A percentile compares a stretch with the other conserved stretches of the same genome.
Conservation (phyloP, 2,329 filamentous ascomycete species). For the Fusarium brevicatenulatum region DNA sequence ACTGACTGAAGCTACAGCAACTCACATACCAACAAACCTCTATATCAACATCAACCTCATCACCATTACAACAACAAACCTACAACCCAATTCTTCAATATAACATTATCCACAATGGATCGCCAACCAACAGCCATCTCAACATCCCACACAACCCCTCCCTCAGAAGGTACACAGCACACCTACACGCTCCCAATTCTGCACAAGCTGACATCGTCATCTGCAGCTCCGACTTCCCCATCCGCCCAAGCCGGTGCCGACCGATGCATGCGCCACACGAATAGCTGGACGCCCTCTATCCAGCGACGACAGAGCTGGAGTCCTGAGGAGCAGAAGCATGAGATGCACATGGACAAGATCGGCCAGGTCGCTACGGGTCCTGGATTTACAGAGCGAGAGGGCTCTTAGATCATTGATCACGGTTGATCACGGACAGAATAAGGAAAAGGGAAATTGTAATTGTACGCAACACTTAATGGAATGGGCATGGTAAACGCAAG, state of each 20-base stretch:
- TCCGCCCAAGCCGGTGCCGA: slow-evolving; percentile 44
- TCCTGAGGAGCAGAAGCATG: slow-evolving; percentile 64
- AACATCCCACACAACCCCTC: slow-evolving; percentile 21
- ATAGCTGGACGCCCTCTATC: slow-evolving; percentile 57
- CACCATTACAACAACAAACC: neutral
- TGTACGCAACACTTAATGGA: neutral
- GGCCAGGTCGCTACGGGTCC: slow-evolving; percentile 49
- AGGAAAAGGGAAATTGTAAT: neutral
- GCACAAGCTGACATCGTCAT: slow-evolving; percentile 11
- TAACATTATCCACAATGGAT: slow-evolving; percentile 13
- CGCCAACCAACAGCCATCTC: slow-evolving; percentile 30
- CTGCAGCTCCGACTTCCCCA: slow-evolving; percentile 23
- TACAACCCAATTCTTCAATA: neutral
- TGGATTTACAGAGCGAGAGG: slow-evolving; percentile 55
- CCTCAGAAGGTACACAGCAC: slow-evolving; percentile 17
- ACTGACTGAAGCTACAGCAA: slow-evolving; percentile 9
- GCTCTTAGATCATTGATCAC: neutral
- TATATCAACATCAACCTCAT: neutral
- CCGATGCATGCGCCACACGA: slow-evolving; percentile 49
- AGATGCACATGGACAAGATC: slow-evolving; percentile 59
- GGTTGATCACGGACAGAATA: rapidly evolving
- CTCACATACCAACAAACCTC: slow-evolving; percentile 18
- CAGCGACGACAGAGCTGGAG: slow-evolving; percentile 63
- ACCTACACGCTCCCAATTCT: neutral
- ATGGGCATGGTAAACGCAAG: neutral